Percentiles rank a stretch among this genome's conserved stretches.
These are phyloP conservation scores for Sabuloglossum arenarium DNA, from an alignment of 495 filamentous ascomycete genomes.

Conservation along the genomic window DNA sequence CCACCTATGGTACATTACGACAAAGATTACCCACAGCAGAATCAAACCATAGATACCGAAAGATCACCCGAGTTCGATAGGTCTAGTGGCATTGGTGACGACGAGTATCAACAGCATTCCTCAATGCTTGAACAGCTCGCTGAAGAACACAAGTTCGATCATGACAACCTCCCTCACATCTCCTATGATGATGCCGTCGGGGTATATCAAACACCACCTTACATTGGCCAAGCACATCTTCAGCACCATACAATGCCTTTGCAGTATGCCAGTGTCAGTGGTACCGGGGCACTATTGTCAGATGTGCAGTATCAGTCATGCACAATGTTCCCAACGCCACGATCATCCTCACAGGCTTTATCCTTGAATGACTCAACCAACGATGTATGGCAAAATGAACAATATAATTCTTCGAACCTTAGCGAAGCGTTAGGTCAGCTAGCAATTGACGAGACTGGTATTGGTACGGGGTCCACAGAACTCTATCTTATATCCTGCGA, in stretches of 20 bases:
- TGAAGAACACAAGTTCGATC: slow-evolving; percentile 4
- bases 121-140: slow-evolving; percentile 9
- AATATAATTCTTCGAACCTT: slow-evolving; percentile 47
- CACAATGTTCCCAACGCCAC: slow-evolving; percentile 31
- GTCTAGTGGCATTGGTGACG: slow-evolving; percentile 26
- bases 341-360: slow-evolving; percentile 29
- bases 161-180: slow-evolving; percentile 9
- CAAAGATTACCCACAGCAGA: slow-evolving; percentile 31
- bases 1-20: slow-evolving; percentile 81
- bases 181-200: slow-evolving; percentile 14
- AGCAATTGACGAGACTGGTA: slow-evolving; percentile 70
- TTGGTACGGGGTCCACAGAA: slow-evolving; percentile 36
- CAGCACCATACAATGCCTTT: slow-evolving; percentile 13
- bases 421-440: slow-evolving; percentile 68
- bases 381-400: slow-evolving; percentile 34
- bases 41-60: slow-evolving; percentile 7
- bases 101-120: slow-evolving; percentile 31
- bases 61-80: slow-evolving; percentile 19
- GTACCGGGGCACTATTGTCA: slow-evolving; percentile 13
- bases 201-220: slow-evolving; percentile 17
- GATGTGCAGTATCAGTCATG: slow-evolving; percentile 25
- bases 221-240: slow-evolving; percentile 13
- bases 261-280: slow-evolving; percentile 21
- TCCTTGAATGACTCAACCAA: slow-evolving; percentile 21
- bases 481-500: not conserved